Evolutionary conservation across 768 basidiomycete species (phyloP).

Genomic region (Boletus rufocinnamomeus): DNA sequence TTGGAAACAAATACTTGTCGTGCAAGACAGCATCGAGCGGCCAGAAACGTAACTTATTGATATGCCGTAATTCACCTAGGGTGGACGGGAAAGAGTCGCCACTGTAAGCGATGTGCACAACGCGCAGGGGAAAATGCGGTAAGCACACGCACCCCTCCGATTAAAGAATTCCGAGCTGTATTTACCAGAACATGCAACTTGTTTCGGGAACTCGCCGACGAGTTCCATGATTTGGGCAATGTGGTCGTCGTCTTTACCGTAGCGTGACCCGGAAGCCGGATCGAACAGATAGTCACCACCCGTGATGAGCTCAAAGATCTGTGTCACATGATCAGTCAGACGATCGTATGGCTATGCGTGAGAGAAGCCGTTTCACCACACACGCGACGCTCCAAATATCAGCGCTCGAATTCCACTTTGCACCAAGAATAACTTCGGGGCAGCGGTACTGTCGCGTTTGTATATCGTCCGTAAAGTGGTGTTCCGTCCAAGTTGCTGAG

Average conservation of each 20-base stretch:
- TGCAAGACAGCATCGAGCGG: conserved; percentile 77
- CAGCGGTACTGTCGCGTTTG: conserved; percentile 97
- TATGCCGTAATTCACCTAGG: conserved; percentile 84
- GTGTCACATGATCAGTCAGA: conserved; percentile 1
- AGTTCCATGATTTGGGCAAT: conserved; percentile 98
- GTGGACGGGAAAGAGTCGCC: background rate
- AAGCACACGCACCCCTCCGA: conserved; percentile 69
- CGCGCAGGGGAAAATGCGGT: background rate
- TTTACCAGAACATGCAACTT: conserved; percentile 85
- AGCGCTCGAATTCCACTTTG: conserved; percentile 93
- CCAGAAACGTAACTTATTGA: conserved; percentile 93
- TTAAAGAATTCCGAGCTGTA: conserved; percentile 96
- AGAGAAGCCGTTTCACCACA: conserved; percentile 57
- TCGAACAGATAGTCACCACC: conserved; percentile 99
- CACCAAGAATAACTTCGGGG: conserved; percentile 96
- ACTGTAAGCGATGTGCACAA: conserved; percentile 13
- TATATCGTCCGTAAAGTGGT: conserved; percentile 99
- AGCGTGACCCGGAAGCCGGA: conserved; percentile 90
- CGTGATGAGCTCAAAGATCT: conserved; percentile 94
- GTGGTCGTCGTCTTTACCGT: conserved; percentile 96
- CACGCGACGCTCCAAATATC: conserved; percentile 98
- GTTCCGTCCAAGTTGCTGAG: conserved; percentile 81
- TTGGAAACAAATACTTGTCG: conserved; percentile 95
- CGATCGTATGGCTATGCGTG: background rate
- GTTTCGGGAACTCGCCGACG: conserved; percentile 84